These are phyloP conservation scores for Phytopythium boreale DNA, from an alignment of 352 stramenopile genomes.

Conservation along the genomic window DNA sequence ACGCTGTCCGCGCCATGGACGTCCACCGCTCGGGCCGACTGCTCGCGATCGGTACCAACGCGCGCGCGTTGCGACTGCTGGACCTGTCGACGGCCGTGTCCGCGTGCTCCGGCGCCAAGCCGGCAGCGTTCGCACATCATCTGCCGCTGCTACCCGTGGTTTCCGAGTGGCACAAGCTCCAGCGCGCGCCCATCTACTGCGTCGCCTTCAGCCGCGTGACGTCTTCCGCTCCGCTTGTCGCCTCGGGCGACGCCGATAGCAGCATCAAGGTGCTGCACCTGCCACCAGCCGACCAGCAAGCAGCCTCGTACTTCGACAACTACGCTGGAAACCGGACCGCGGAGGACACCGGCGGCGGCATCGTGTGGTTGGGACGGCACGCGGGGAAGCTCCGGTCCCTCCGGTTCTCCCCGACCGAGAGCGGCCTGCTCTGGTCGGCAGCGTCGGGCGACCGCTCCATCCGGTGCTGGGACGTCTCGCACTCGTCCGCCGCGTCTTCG, in stretches of 20 bases:
- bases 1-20: conserved; percentile 55
- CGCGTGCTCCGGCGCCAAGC: conserved; percentile 8
- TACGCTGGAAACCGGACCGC: not conserved
- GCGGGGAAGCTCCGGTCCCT: conserved; percentile 46
- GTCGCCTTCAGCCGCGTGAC: conserved; percentile 33
- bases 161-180: conserved; percentile 60
- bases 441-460: conserved; percentile 43
- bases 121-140: conserved; percentile 3
- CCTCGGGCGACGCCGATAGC: conserved; percentile 53
- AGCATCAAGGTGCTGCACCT: conserved; percentile 52
- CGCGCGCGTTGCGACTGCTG: conserved; percentile 50
- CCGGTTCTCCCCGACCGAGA: conserved; percentile 24
- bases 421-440: conserved; percentile 31
- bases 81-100: conserved; percentile 25
- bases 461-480: conserved; percentile 57
- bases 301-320: no score
- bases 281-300: not conserved
- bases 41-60: conserved; percentile 64
- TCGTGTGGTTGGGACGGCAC: conserved; percentile 29
- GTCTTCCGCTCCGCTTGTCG: conserved; percentile 22
- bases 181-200: conserved; percentile 54
- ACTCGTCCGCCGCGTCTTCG: not conserved
- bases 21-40: conserved; percentile 31
- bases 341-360: conserved; percentile 1
- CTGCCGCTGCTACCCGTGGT: conserved; percentile 50